phyloP scores from a whole-genome alignment of 2,329 filamentous ascomycete species.

The Setomelanomma holmii region DNA sequence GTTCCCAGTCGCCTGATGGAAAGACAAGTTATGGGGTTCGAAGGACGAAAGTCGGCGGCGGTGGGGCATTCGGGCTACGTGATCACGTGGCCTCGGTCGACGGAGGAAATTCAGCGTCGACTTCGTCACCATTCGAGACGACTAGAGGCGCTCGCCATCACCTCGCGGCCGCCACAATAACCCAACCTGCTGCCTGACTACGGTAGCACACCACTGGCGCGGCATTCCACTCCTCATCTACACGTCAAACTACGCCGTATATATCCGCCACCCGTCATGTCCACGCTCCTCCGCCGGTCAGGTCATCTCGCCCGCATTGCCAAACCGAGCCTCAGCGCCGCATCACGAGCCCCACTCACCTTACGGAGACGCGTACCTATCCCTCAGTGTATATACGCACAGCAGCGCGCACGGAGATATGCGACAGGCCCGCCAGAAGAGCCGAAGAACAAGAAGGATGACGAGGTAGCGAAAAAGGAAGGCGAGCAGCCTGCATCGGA shows the following conservation, averaged over 20 bases:
- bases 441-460: slow-evolving; percentile 41
- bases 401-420: slow-evolving; percentile 53
- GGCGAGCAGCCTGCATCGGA: slow-evolving; percentile 40
- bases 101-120: slow-evolving; percentile 7
- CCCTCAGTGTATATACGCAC: slow-evolving; percentile 53
- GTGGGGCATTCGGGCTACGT: slow-evolving; percentile 16
- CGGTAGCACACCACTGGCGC: slow-evolving; percentile 18
- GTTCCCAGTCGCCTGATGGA: too few species aligned
- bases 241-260: slow-evolving; percentile 5
- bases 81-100: slow-evolving; percentile 6
- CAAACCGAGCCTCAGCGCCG: slow-evolving; percentile 62
- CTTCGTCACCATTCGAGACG: slow-evolving; percentile 7
- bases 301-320: slow-evolving; percentile 70
- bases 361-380: slow-evolving; percentile 48
- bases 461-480: slow-evolving; percentile 32
- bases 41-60: not conserved
- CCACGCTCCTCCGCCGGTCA: slow-evolving; percentile 70
- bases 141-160: slow-evolving; percentile 14
- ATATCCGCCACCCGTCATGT: slow-evolving; percentile 62
- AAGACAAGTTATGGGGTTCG: not conserved
- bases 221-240: not conserved
- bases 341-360: slow-evolving; percentile 55
- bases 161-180: slow-evolving; percentile 17
- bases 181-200: slow-evolving; percentile 7
- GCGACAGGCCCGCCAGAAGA: slow-evolving; percentile 48